Percentiles rank a stretch among this genome's conserved stretches.
phyloP scores from a whole-genome alignment of 768 basidiomycete genomes.

The Trametes punicea region DNA sequence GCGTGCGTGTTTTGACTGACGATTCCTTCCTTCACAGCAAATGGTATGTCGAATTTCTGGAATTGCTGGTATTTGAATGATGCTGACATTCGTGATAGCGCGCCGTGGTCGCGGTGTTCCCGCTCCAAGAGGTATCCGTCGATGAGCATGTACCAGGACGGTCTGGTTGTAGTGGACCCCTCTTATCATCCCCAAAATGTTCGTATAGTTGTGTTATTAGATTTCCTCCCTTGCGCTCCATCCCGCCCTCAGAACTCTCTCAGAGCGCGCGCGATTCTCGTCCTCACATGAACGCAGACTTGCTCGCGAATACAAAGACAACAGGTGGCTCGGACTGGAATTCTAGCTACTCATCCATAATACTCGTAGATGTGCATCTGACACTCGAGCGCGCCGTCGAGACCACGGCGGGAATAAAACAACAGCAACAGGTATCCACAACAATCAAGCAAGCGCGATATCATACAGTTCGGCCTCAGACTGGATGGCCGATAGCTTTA shows the following conservation, averaged over 20 bases:
- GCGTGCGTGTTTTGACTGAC: conserved; percentile 13
- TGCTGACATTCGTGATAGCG: conserved; percentile 42
- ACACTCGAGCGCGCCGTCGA: too few species aligned
- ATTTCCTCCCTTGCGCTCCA: conserved; percentile 1
- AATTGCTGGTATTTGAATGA: background rate
- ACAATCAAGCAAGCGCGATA: background rate
- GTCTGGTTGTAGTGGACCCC: conserved; percentile 14
- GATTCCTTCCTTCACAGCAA: conserved; percentile 48
- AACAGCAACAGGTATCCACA: background rate
- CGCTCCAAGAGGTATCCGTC: conserved; percentile 74
- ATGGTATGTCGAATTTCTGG: conserved; percentile 48
- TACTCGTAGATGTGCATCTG: background rate
- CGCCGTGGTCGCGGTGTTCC: conserved; percentile 86
- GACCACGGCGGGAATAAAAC: background rate
- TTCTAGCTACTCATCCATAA: too few species aligned
- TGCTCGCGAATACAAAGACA: too few species aligned
- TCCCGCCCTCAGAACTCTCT: background rate
- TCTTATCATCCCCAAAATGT: conserved; percentile 21
- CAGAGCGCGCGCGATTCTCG: too few species aligned
- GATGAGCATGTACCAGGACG: conserved; percentile 42
- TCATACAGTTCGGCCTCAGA: conserved; percentile 6
- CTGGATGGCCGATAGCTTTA: conserved; percentile 30
- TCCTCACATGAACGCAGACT: too few species aligned
- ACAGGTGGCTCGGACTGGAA: too few species aligned
- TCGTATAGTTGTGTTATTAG: conserved; percentile 27